A percentile compares a stretch with the other conserved stretches of the same genome.
Evolutionary conservation across 257 asterid species (phyloP).

Genomic region (Capsicum baccatum): DNA sequence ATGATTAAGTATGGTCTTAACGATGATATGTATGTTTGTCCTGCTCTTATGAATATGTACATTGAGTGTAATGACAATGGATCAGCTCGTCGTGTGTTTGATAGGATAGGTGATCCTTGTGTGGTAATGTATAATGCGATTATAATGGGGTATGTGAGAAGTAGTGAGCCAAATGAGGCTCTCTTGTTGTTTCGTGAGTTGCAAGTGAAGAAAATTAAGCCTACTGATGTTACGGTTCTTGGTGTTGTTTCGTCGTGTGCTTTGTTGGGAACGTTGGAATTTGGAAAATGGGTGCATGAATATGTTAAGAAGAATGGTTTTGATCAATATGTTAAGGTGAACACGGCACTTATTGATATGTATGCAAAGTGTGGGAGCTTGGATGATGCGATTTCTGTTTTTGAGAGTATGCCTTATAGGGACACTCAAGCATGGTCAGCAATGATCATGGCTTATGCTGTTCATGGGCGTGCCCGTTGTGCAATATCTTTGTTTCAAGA

Average conservation of each 20-base stretch:
- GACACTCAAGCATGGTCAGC: constrained; percentile 50
- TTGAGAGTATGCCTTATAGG: constrained; percentile 35
- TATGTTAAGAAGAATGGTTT: constrained; percentile 42
- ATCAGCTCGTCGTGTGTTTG: constrained; percentile 38
- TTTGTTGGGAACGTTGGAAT: constrained; percentile 42
- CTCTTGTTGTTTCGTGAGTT: constrained; percentile 40
- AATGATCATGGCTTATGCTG: constrained; percentile 52
- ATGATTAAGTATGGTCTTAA: constrained; percentile 42
- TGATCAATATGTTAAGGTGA: constrained; percentile 46
- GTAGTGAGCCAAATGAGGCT: constrained; percentile 44
- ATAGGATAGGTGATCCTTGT: constrained; percentile 43
- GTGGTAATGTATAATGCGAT: constrained; percentile 43
- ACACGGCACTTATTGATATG: constrained; percentile 51
- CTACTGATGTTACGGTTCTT: constrained; percentile 46
- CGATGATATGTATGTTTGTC: constrained; percentile 36
- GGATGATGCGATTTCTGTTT: constrained; percentile 43
- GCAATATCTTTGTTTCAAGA: constrained; percentile 44
- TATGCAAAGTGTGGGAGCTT: constrained; percentile 56
- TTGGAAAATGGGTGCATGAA: constrained; percentile 47
- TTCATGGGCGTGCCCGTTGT: constrained; percentile 43
- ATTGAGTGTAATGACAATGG: constrained; percentile 33
- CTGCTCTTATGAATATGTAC: constrained; percentile 51
- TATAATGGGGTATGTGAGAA: constrained; percentile 45
- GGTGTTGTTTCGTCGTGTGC: constrained; percentile 48
- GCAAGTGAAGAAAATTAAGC: constrained; percentile 40